Conservation (phyloP, 805 yeast genomes). For the Komagataella kurtzmanii region DNA sequence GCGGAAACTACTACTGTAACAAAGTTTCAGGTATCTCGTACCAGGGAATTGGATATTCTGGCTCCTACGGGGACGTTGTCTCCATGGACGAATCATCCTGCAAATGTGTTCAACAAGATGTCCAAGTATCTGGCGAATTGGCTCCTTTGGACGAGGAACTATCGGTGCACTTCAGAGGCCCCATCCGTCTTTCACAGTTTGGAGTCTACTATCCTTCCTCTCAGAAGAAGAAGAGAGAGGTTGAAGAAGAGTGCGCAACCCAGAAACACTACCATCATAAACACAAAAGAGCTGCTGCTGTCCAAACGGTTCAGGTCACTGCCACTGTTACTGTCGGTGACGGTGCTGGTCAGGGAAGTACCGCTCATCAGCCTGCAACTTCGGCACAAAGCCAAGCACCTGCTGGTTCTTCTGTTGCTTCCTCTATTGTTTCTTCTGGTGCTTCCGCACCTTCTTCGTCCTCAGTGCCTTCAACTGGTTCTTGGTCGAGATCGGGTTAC, state of each 20-base stretch:
- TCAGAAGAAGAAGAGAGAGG: constrained; percentile 22
- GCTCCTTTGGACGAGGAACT: constrained; percentile 80
- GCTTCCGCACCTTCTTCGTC: constrained; percentile 20
- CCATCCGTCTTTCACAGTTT: constrained; percentile 65
- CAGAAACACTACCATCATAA: constrained; percentile 31
- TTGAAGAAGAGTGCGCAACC: constrained; percentile 28
- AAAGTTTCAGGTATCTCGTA: constrained; percentile 41
- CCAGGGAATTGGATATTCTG: constrained; percentile 70
- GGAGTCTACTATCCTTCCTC: constrained; percentile 74
- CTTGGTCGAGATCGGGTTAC: constrained; percentile 69
- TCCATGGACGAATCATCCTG: constrained; percentile 52
- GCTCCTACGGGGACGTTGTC: constrained; percentile 64
- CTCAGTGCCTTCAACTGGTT: constrained; percentile 28
- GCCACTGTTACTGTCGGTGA: constrained; percentile 49
- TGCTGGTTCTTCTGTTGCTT: constrained; percentile 6
- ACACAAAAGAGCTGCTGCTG: constrained; percentile 51
- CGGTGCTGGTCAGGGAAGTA: constrained; percentile 11
- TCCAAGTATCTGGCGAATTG: constrained; percentile 55
- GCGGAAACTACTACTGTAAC: constrained; percentile 79
- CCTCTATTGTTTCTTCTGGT: constrained; percentile 9
- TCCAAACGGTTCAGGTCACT: constrained; percentile 59
- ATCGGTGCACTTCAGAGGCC: constrained; percentile 87
- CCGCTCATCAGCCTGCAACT: constrained; percentile 8
- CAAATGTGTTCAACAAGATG: constrained; percentile 45
- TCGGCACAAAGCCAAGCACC: constrained; percentile 6